Conservation (phyloP, 805 yeast genomes). For the Ogataea trehaloabstinens region DNA sequence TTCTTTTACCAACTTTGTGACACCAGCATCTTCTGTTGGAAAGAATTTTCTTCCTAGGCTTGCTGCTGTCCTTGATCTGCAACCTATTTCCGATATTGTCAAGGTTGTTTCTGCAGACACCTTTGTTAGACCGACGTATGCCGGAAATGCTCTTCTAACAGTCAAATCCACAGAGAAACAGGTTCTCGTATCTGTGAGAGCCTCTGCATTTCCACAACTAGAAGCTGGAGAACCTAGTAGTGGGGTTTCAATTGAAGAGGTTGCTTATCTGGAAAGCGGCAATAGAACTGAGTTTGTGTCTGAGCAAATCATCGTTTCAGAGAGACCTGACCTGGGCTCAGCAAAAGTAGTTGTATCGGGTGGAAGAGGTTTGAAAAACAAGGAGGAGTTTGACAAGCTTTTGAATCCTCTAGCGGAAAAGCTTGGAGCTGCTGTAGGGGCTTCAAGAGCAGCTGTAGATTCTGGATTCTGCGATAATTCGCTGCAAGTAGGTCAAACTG, state of each 20-base stretch:
- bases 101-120: conserved; percentile 64
- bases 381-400: conserved; percentile 77
- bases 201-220: conserved; percentile 68
- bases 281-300: conserved; percentile 63
- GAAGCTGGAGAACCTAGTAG: conserved; percentile 29
- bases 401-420: conserved; percentile 82
- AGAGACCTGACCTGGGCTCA: conserved; percentile 87
- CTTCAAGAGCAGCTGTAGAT: conserved; percentile 97
- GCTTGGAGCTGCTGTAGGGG: conserved; percentile 91
- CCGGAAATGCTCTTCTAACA: conserved; percentile 90
- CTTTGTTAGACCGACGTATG: conserved; percentile 91
- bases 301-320: conserved; percentile 71
- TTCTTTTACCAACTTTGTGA: conserved; percentile 67
- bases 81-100: conserved; percentile 82
- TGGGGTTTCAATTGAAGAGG: conserved; percentile 47
- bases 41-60: conserved; percentile 83
- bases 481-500: conserved; percentile 96
- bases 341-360: conserved; percentile 85
- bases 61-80: conserved; percentile 80
- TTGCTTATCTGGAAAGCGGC: conserved; percentile 37
- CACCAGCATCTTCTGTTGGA: conserved; percentile 84
- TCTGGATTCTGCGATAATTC: conserved; percentile 95
- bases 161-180: conserved; percentile 66
- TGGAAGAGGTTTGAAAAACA: conserved; percentile 89
- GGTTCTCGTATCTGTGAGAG: conserved; percentile 74